Conservation (phyloP, 495 filamentous ascomycete genomes). For the Hyaloscypha finlandica region DNA sequence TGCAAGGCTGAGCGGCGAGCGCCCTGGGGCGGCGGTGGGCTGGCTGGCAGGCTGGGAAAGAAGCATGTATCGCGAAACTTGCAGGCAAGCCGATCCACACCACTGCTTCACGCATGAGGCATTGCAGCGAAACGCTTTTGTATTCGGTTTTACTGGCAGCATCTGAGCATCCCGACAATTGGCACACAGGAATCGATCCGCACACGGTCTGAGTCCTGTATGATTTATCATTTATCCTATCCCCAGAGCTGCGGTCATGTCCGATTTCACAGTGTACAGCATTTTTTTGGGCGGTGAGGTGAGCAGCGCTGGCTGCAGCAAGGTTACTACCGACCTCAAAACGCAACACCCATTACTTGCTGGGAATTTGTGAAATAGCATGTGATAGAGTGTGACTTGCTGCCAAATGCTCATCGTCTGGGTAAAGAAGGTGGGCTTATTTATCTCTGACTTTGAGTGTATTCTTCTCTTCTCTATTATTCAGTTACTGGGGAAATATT, state of each 20-base stretch:
- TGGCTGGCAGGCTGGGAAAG: neutral
- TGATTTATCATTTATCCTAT: neutral
- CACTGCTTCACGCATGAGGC: neutral
- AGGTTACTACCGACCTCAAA: neutral
- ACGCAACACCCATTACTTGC: neutral
- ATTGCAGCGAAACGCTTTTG: neutral
- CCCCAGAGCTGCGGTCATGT: neutral
- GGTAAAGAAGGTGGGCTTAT: too few species aligned
- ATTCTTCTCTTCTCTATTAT: too few species aligned
- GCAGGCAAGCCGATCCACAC: neutral
- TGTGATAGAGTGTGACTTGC: neutral
- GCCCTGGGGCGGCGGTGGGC: neutral
- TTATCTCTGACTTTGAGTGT: too few species aligned
- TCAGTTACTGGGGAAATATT: too few species aligned
- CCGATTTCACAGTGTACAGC: neutral
- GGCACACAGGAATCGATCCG: neutral
- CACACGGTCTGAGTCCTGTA: neutral
- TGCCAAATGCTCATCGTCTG: neutral
- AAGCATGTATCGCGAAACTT: neutral
- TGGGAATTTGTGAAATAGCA: neutral
- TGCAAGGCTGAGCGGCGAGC: constrained; percentile 2
- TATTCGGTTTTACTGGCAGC: neutral
- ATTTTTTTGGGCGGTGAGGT: neutral
- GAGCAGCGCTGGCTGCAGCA: neutral
- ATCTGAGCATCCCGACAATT: neutral